Evolutionary conservation across 805 yeast species (phyloP).

Genomic region (Tetrapisispora pingtungensis): DNA sequence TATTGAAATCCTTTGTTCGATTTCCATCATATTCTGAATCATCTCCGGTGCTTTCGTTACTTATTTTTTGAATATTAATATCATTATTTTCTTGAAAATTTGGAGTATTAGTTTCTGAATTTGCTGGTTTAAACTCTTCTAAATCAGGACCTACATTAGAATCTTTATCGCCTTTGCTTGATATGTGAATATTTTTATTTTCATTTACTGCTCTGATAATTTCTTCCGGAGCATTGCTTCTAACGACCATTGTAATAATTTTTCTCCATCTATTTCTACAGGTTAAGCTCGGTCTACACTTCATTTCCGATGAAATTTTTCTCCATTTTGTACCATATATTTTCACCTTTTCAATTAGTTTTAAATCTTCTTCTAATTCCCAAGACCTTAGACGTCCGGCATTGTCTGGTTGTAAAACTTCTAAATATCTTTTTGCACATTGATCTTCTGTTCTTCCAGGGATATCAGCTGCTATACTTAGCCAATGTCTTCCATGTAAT

Average conservation of each 20-base stretch:
- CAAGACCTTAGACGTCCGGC: constrained; percentile 71
- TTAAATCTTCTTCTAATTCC: constrained; percentile 67
- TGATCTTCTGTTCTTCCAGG: constrained; percentile 89
- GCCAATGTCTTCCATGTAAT: constrained; percentile 75
- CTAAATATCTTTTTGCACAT: constrained; percentile 84
- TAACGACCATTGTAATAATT: constrained; percentile 62
- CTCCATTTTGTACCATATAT: constrained; percentile 84
- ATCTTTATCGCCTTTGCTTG: background rate
- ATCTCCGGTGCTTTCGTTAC: background rate
- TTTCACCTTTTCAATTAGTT: constrained; percentile 57
- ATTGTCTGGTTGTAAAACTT: constrained; percentile 75
- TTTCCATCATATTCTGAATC: background rate
- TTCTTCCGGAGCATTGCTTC: constrained; percentile 49
- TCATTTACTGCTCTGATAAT: constrained; percentile 53
- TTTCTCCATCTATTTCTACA: constrained; percentile 92
- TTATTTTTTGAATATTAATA: no score
- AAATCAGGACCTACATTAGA: background rate
- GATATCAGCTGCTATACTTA: constrained; percentile 64
- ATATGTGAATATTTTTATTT: constrained; percentile 32
- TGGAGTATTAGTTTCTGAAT: no score
- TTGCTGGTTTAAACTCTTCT: background rate
- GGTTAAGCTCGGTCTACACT: constrained; percentile 76
- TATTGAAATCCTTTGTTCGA: no score
- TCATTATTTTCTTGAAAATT: no score
- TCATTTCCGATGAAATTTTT: constrained; percentile 58